Conservation (phyloP, 83 land plant species). For the Isoetes engelmannii region DNA sequence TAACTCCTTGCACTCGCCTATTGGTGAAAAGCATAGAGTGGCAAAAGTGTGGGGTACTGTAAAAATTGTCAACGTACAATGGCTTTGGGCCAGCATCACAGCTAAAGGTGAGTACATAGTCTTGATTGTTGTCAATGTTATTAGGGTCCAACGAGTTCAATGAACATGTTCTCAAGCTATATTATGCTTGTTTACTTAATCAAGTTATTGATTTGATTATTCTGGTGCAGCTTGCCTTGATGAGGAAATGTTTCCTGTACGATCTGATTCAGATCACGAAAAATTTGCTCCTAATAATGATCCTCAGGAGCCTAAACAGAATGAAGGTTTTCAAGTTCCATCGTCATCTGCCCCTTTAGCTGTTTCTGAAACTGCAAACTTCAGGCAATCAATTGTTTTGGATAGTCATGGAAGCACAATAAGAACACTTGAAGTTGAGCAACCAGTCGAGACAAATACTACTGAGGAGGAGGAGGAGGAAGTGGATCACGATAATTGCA, state of each 20-base stretch:
- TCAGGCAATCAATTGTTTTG: background rate
- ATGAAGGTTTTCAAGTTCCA: too few relatives aligned
- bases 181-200: too few relatives aligned
- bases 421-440: background rate
- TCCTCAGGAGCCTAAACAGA: too few relatives aligned
- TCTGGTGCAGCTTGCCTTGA: slow-evolving; percentile 58
- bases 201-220: background rate
- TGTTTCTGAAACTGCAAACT: background rate
- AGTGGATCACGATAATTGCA: slow-evolving; percentile 45
- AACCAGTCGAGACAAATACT: background rate
- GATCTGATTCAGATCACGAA: slow-evolving; percentile 12
- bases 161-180: too few relatives aligned
- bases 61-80: slow-evolving; percentile 53
- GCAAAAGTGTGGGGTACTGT: slow-evolving; percentile 79
- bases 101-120: slow-evolving; percentile 52
- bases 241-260: slow-evolving; percentile 68
- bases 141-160: too few relatives aligned
- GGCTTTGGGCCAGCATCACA: slow-evolving; percentile 67
- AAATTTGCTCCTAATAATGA: background rate
- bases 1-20: slow-evolving; percentile 45
- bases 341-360: background rate
- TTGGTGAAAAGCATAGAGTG: slow-evolving; percentile 76
- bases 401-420: background rate
- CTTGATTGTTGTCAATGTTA: too few relatives aligned
- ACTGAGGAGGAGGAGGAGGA: background rate